Base-by-base conservation (phyloP, 176 grass and related monocot species). In the Pontederia crassipes region DNA sequence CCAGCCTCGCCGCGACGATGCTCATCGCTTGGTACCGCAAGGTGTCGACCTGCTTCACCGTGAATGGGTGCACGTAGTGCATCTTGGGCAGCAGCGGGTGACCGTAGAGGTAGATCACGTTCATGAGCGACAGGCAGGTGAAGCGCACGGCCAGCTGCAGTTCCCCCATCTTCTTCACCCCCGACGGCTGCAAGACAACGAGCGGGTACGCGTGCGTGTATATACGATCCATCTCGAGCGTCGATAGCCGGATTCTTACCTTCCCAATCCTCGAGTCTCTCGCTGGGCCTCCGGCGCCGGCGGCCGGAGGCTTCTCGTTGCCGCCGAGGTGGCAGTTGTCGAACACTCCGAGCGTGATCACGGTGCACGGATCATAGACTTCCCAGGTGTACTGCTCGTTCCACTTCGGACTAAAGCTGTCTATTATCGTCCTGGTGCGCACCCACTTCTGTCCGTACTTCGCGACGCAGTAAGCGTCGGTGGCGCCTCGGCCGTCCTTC, bases 331-430 rank as follows among this genome's bases (percentile, higher is more conserved):
- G 78, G 28, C 75, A 72, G 53, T 95, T 85, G 76, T 95, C 79
- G 79, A 95, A 89, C 32, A 95, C 71, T 55, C 85, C 89, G 50
- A 95, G 62, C 15, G 82, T 89, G 74, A 95, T 72, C 63, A 89
- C 89, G 1, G 85, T 95, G 76, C 79, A 85, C 1, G 73, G 89
- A 70, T 95, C 89, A 61, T 85, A 78, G 6, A 95, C 82, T 62
- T 89, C 85, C 85, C 85, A 95, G 9, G 89, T 95, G 81, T 89
- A 95, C 72, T 89, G 89, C 74, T 95, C 89, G 71, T 95, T 95
- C 89, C 89, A 95, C 52, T 62, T 65, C 0, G 81, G 89, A 55
- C 65, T 73, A 70, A 75, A 85, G 16, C 75, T 77, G 57, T 77
- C 66, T 0, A 78, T 54, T 13, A 89, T 68, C 8, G 89, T 95